Percentiles rank a stretch among this genome's conserved stretches.
These are phyloP conservation scores for Elongisporangium undulatum DNA, from an alignment of 352 stramenopile species.

Conservation along the genomic window DNA sequence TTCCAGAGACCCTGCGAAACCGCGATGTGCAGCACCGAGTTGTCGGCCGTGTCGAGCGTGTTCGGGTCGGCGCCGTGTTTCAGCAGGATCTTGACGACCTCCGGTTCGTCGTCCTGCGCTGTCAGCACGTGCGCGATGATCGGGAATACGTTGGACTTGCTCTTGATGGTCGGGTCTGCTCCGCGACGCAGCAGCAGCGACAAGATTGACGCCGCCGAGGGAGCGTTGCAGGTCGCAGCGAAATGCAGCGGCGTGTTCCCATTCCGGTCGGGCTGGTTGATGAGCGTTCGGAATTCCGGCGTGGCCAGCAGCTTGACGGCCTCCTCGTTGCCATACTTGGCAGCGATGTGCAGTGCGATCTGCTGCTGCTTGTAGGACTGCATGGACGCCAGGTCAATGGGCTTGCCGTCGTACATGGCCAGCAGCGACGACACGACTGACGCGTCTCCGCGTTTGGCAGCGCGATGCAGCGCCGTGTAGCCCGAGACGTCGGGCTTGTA, in stretches of 20 bases:
- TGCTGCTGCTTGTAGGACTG: conserved; percentile 72
- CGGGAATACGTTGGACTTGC: conserved; percentile 64
- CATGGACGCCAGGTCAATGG: conserved; percentile 56
- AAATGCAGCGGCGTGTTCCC: conserved; percentile 84
- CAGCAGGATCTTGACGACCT: conserved; percentile 67
- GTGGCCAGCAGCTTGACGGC: conserved; percentile 42
- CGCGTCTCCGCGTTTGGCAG: conserved; percentile 65
- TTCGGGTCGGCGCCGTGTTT: conserved; percentile 78
- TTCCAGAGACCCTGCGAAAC: conserved; percentile 76
- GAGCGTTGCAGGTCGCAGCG: conserved; percentile 54
- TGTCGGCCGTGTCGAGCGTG: conserved; percentile 58
- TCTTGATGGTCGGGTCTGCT: conserved; percentile 65
- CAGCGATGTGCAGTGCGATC: conserved; percentile 76
- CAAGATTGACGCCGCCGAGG: conserved; percentile 43
- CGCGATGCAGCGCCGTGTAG: conserved; percentile 78
- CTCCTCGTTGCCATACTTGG: conserved; percentile 73
- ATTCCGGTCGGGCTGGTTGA: conserved; percentile 67
- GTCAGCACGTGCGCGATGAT: conserved; percentile 76
- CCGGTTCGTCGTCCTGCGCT: conserved; percentile 58
- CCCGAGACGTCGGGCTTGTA: conserved; percentile 76
- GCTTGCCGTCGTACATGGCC: conserved; percentile 77
- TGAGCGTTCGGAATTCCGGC: conserved; percentile 50
- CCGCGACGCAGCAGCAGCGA: conserved; percentile 52
- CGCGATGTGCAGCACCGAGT: conserved; percentile 78
- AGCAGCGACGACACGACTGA: conserved; percentile 63